phyloP scores from a whole-genome alignment of 2,329 filamentous ascomycete genomes.

The Fusarium coffeatum region DNA sequence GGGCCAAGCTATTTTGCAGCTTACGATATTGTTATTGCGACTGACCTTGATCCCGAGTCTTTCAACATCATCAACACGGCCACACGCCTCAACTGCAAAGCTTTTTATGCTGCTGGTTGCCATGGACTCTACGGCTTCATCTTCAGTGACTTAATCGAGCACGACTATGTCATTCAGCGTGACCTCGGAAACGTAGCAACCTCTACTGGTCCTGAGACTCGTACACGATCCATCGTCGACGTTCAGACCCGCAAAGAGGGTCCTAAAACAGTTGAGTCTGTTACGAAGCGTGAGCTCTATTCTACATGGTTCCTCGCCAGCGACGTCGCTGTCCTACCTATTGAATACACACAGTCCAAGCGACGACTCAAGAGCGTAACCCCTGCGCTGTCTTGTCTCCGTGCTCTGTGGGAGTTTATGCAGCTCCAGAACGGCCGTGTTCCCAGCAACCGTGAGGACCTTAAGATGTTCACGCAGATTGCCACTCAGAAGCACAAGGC shows the following conservation, averaged over 20 bases:
- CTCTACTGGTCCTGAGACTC: slow-evolving; percentile 72
- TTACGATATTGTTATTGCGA: slow-evolving; percentile 91
- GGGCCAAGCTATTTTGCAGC: slow-evolving; percentile 78
- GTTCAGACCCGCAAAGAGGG: slow-evolving; percentile 77
- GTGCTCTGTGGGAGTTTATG: slow-evolving; percentile 87
- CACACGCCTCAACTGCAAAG: slow-evolving; percentile 79
- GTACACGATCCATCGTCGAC: slow-evolving; percentile 79
- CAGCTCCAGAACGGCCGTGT: slow-evolving; percentile 64
- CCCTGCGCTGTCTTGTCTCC: slow-evolving; percentile 84
- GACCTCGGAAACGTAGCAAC: slow-evolving; percentile 80
- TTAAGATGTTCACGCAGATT: slow-evolving; percentile 80
- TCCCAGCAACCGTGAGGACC: slow-evolving; percentile 71
- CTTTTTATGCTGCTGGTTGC: slow-evolving; percentile 89
- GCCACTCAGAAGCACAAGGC: slow-evolving; percentile 83
- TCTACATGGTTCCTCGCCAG: slow-evolving; percentile 87
- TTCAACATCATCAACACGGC: slow-evolving; percentile 86
- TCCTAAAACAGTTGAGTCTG: slow-evolving; percentile 79
- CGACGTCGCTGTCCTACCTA: slow-evolving; percentile 76
- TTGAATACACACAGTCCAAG: slow-evolving; percentile 74
- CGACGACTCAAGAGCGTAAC: slow-evolving; percentile 81
- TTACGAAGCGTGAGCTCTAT: slow-evolving; percentile 92
- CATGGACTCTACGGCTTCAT: slow-evolving; percentile 96
- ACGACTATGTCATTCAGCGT: slow-evolving; percentile 90
- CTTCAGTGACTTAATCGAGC: slow-evolving; percentile 90
- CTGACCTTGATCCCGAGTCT: slow-evolving; percentile 81